A percentile compares a stretch with the other conserved stretches of the same genome.
Evolutionary conservation across 2,329 filamentous ascomycete genomes (phyloP).

Genomic region (Xylariaceae sp.): DNA sequence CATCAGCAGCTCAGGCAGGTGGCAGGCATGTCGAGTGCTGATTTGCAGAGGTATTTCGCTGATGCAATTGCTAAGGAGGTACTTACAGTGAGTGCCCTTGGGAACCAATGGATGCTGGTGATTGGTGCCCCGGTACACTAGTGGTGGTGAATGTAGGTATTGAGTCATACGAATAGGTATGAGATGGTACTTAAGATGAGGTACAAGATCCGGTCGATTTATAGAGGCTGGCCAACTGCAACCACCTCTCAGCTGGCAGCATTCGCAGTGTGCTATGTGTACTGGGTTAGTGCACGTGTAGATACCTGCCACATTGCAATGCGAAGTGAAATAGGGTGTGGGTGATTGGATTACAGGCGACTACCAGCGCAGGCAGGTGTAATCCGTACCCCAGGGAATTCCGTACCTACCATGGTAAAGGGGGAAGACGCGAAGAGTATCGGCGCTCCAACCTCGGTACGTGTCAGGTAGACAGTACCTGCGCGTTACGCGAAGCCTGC

Average conservation of each 20-base stretch:
- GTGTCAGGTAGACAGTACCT: too few species aligned
- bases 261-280: too few species aligned
- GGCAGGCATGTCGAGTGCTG: constrained; percentile 9
- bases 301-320: not conserved
- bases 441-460: too few species aligned
- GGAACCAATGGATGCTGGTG: too few species aligned
- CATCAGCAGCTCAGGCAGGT: constrained; percentile 17
- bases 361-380: not conserved
- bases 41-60: not conserved
- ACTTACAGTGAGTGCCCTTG: not conserved
- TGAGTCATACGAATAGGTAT: too few species aligned
- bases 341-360: not conserved
- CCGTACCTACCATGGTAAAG: not conserved
- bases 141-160: too few species aligned
- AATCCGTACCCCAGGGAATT: too few species aligned
- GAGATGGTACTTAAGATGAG: too few species aligned
- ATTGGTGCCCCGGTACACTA: not conserved
- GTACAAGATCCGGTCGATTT: too few species aligned
- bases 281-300: not conserved
- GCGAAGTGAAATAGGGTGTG: not conserved
- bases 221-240: too few species aligned
- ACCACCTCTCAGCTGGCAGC: too few species aligned
- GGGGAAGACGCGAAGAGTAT: not conserved
- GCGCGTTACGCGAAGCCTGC: too few species aligned
- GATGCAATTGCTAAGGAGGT: not conserved